Base-by-base conservation (phyloP, 2,329 filamentous ascomycete species). In the Sporothrix sp. region DNA sequence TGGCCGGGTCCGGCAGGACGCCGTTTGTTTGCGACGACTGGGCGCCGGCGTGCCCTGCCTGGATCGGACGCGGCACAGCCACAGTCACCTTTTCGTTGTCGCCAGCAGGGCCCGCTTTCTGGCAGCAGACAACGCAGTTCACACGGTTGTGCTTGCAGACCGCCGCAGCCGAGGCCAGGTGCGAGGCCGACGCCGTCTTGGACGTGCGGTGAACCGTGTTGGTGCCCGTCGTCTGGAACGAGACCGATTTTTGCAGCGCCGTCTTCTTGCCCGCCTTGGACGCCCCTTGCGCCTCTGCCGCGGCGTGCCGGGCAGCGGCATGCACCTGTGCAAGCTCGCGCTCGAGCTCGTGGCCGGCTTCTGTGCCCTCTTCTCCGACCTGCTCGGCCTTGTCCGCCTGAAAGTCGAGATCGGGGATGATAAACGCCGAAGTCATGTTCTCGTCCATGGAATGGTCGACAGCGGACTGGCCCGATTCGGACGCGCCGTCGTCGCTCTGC, bases 371-470 rank as follows among this genome's bases (percentile, higher is more conserved):
- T 4, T 39, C 49, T 14, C 40, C 52, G 11, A n/a, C 48, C 11
- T 50, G 25, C 21, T 50, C 37, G 20, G 7, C 46, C 1, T 51
- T 50, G n/a, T 50, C 42, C 13, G 46, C 30, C 13, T 54, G 27
- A 23, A 58, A 52, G 13, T 58, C 54, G 3, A 58, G 44, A 39
- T 58, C 56, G n/a, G 55, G 56, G 13, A 59, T 53, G 48, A 59
- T 58, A 55, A 58, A 59, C 37, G 53, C 55, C 44, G 56, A 59
- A 16, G 57, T 59, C 57, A 59, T 58, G 54, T 58, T 59, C 30
- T 57, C 57, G 35, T 57, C 56, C 50, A 55, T 46, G 10, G 54
- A 57, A 4, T 36, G 42, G 38, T 53, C 53, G 13, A 48, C 20
- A 3, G 47, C 50, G 2, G 53, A 54, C 16, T 45, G 28, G 16